Base-by-base conservation (phyloP, 805 yeast species). In the Candida montana region DNA sequence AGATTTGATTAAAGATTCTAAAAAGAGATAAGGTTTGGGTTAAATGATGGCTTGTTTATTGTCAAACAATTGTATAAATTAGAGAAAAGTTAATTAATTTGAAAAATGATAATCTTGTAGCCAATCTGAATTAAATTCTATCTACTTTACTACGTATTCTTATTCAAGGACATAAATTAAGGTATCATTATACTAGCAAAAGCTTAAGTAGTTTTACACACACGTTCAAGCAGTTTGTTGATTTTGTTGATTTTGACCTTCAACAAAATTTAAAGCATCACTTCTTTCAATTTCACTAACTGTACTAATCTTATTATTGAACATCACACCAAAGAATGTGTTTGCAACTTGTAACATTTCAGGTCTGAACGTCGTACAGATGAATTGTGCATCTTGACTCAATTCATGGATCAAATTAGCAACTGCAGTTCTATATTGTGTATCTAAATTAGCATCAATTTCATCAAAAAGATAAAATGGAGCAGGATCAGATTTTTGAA, bases 401-500 rank as follows among this genome's bases (percentile, higher is more conserved):
- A 90, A 63, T 28, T 75, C 71, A 49, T 77, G 71, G 41, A 93
- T 80, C 68, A 86, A 66, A 27, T 70, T 64, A 0, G 98, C 96
- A 17, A 93, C 95, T 0, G 96, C 78, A 0, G 85, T 75, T 54
- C 99, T 75, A 57, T 90, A 91, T 55, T 86, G 96, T 3, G 95
- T 78, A 63, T 93, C 99, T 48, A 93, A 69, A 52, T 91, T 93
- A 5, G 98, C 97, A 65, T 93, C 99, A 45, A 93, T 83, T 66
- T 93, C 99, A 63, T 93, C 99, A 62, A 93, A 91, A 35, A 93
- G 64, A 58, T 93, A 93, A 61, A 93, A 93, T 37, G 98, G 97
- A 8, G 97, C 97, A 10, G 98, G 98, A 52, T 93, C 98, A 49
- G 95, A 87, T 56, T 76, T 79, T 65, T 93, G 99, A 45, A 91